These are phyloP conservation scores for Amborella trichopoda DNA, from an alignment of 164 flowering plant species.

Conservation along the genomic window DNA sequence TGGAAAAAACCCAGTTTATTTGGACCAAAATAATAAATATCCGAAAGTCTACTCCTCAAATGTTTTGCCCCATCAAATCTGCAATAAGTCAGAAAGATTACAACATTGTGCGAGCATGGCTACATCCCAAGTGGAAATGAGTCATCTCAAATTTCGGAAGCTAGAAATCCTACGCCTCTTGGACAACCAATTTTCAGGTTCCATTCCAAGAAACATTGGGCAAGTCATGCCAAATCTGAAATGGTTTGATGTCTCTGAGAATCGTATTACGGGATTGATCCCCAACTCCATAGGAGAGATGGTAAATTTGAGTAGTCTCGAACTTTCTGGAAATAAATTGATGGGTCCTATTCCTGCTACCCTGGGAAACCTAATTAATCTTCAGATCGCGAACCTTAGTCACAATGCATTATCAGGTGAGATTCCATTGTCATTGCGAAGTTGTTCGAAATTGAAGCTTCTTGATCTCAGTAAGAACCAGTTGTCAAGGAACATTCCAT, in stretches of 20 bases:
- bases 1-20: slow-evolving; percentile 18
- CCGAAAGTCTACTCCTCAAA: slow-evolving; percentile 4
- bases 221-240: slow-evolving; percentile 6
- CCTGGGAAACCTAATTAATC: not conserved
- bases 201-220: slow-evolving; percentile 15
- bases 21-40: slow-evolving; percentile 10
- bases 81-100: slow-evolving; percentile 13
- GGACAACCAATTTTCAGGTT: slow-evolving; percentile 11
- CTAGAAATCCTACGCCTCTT: slow-evolving; percentile 11
- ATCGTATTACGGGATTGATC: slow-evolving; percentile 14
- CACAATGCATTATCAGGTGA: slow-evolving; percentile 14
- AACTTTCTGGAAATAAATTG: too few species aligned
- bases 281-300: slow-evolving; percentile 11
- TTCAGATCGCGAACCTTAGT: slow-evolving; percentile 5
- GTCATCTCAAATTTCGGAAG: slow-evolving; percentile 11
- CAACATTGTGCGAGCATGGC: slow-evolving; percentile 11
- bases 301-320: too few species aligned
- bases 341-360: too few species aligned
- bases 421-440: slow-evolving; percentile 12
- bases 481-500: slow-evolving; percentile 18
- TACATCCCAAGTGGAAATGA: slow-evolving; percentile 10
- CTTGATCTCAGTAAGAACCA: slow-evolving; percentile 23
- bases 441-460: slow-evolving; percentile 8
- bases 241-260: slow-evolving; percentile 8
- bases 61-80: slow-evolving; percentile 12